These are phyloP conservation scores for Blumeriella jaapii DNA, from an alignment of 2,329 filamentous ascomycete species.

Conservation along the genomic window DNA sequence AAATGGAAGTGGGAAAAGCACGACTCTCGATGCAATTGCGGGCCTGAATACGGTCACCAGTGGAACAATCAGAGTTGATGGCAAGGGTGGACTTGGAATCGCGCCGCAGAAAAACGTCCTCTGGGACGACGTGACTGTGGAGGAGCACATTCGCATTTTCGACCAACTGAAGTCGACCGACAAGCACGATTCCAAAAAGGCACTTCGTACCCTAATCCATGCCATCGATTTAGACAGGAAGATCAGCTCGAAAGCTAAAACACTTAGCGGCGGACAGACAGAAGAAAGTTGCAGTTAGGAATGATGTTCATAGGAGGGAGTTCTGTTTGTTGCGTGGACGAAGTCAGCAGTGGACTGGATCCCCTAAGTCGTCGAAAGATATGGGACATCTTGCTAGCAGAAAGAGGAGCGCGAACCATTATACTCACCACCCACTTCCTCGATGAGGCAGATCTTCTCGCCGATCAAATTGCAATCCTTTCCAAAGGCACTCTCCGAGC, in stretches of 20 bases:
- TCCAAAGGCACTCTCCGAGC: conserved; percentile 76
- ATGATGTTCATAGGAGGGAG: conserved; percentile 94
- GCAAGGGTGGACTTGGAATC: conserved; percentile 68
- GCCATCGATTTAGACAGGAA: conserved; percentile 69
- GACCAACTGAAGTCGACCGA: conserved; percentile 64
- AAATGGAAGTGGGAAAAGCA: conserved; percentile 85
- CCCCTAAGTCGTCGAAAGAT: conserved; percentile 79
- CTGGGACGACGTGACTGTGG: conserved; percentile 79
- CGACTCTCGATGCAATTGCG: conserved; percentile 78
- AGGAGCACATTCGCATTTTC: conserved; percentile 76
- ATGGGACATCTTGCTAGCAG: conserved; percentile 84
- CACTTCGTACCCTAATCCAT: conserved; percentile 51
- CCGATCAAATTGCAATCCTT: conserved; percentile 79
- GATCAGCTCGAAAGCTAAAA: conserved; percentile 57
- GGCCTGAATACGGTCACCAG: conserved; percentile 67
- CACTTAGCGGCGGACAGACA: conserved; percentile 83
- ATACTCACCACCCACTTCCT: conserved; percentile 88
- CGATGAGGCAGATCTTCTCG: conserved; percentile 82
- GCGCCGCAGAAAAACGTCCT: conserved; percentile 91
- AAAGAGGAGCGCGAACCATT: conserved; percentile 71
- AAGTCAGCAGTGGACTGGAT: conserved; percentile 81
- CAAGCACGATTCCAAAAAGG: conserved; percentile 41
- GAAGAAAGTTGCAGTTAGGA: conserved; percentile 80
- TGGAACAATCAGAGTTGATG: conserved; percentile 67
- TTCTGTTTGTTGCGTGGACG: conserved; percentile 80